phyloP scores from a whole-genome alignment of 495 filamentous ascomycete species.

The Annulohypoxylon moriforme region DNA sequence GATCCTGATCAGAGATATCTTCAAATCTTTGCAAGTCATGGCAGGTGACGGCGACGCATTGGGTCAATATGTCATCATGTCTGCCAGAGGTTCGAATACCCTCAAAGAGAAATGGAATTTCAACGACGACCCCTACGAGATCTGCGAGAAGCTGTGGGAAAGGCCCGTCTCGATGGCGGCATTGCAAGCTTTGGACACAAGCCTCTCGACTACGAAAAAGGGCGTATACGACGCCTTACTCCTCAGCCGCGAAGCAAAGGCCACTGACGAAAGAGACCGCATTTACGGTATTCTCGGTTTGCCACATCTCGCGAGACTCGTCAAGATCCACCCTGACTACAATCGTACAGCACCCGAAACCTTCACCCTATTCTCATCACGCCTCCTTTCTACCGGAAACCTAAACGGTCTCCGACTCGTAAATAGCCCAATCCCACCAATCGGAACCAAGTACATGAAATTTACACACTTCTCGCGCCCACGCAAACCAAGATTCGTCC shows the following conservation, averaged over 20 bases:
- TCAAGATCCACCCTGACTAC: conserved; percentile 33
- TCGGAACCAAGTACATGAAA: conserved; percentile 33
- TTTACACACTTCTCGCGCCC: conserved; percentile 26
- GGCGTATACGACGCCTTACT: conserved; percentile 27
- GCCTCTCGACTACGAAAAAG: conserved; percentile 6
- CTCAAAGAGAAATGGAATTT: conserved; percentile 11
- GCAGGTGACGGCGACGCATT: conserved; percentile 1
- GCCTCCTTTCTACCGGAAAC: conserved; percentile 25
- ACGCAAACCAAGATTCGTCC: conserved; percentile 29
- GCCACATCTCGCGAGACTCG: conserved; percentile 15
- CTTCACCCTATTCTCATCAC: conserved; percentile 29
- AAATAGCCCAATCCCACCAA: conserved; percentile 25
- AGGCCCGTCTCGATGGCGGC: conserved; percentile 21
- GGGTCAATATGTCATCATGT: conserved; percentile 17
- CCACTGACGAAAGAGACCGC: conserved; percentile 39
- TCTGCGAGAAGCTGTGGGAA: conserved; percentile 34
- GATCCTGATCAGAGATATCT: conserved; percentile 18
- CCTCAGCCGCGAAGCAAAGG: conserved; percentile 34
- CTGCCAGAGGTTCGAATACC: not conserved
- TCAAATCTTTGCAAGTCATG: conserved; percentile 12
- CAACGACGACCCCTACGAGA: conserved; percentile 17
- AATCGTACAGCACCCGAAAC: conserved; percentile 26
- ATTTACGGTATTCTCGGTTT: conserved; percentile 39
- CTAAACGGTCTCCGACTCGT: conserved; percentile 38
- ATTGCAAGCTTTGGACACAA: conserved; percentile 12